These are phyloP conservation scores for Retiboletus flavoniger DNA, from an alignment of 1,284 basidiomycete species.

Conservation along the genomic window DNA sequence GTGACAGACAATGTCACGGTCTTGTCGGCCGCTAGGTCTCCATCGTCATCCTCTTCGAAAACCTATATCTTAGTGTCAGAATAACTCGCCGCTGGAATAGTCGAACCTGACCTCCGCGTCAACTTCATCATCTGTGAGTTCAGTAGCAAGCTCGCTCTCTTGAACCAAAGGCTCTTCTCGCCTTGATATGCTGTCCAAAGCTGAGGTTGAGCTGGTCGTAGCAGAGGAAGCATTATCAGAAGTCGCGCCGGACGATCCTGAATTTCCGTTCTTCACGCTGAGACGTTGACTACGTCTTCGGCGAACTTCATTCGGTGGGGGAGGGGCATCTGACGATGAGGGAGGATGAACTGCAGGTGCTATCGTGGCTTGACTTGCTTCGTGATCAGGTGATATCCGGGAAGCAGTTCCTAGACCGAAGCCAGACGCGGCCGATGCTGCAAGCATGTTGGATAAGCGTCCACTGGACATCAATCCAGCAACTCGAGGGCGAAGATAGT, in stretches of 20 bases:
- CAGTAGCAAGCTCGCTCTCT: slow-evolving; percentile 64
- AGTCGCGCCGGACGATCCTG: slow-evolving; percentile 25
- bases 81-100: neutral
- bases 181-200: slow-evolving; percentile 20
- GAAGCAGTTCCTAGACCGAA: slow-evolving; percentile 46
- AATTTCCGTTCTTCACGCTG: slow-evolving; percentile 60
- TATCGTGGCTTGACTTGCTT: slow-evolving; percentile 22
- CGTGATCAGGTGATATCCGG: slow-evolving; percentile 24
- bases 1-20: slow-evolving; percentile 83
- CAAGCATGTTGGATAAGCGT: slow-evolving; percentile 85
- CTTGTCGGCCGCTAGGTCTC: slow-evolving; percentile 71
- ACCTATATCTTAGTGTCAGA: slow-evolving; percentile 37
- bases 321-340: slow-evolving; percentile 27
- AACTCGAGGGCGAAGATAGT: slow-evolving; percentile 89
- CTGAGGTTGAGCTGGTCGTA: slow-evolving; percentile 16
- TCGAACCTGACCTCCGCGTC: slow-evolving; percentile 57
- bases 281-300: slow-evolving; percentile 82
- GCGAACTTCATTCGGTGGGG: slow-evolving; percentile 40
- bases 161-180: slow-evolving; percentile 55
- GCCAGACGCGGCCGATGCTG: slow-evolving; percentile 81
- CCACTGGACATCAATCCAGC: slow-evolving; percentile 68
- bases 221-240: slow-evolving; percentile 27
- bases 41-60: slow-evolving; percentile 72
- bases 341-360: slow-evolving; percentile 31
- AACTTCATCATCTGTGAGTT: slow-evolving; percentile 79